phyloP scores from a whole-genome alignment of 768 basidiomycete species.

The Roridomyces roridus region DNA sequence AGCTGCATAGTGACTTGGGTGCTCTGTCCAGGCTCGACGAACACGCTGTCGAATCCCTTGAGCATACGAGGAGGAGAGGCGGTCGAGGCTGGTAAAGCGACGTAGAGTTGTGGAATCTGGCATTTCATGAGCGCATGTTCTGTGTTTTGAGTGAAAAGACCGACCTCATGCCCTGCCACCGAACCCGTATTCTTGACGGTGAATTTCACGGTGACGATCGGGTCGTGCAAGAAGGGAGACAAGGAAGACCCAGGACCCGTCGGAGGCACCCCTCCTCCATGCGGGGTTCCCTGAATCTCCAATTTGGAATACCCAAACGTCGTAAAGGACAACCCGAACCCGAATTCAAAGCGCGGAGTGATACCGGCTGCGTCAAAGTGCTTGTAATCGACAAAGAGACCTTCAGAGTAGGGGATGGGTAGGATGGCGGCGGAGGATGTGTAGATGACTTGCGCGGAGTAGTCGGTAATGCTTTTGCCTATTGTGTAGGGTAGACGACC shows the following conservation, averaged over 20 bases:
- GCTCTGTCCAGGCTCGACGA: slow-evolving; percentile 47
- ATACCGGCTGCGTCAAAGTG: slow-evolving; percentile 56
- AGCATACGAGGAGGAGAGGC: slow-evolving; percentile 53
- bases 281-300: slow-evolving; percentile 43
- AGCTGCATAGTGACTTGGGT: slow-evolving; percentile 49
- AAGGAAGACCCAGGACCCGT: slow-evolving; percentile 56
- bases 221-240: slow-evolving; percentile 44
- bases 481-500: slow-evolving; percentile 59
- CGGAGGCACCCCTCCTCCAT: slow-evolving; percentile 47
- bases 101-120: slow-evolving; percentile 63
- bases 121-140: neutral
- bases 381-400: slow-evolving; percentile 61
- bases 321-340: slow-evolving; percentile 62
- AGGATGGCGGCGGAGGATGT: slow-evolving; percentile 41
- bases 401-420: slow-evolving; percentile 64
- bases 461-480: slow-evolving; percentile 61
- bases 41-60: slow-evolving; percentile 63
- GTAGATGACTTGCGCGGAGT: slow-evolving; percentile 56
- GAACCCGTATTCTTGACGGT: slow-evolving; percentile 58
- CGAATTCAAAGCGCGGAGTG: slow-evolving; percentile 54
- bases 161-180: slow-evolving; percentile 60
- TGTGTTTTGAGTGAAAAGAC: neutral
- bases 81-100: slow-evolving; percentile 53
- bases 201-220: slow-evolving; percentile 57
- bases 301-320: slow-evolving; percentile 56